Evolutionary conservation across 345 rosid species (phyloP).

Genomic region (Carallia pectinifolia): DNA sequence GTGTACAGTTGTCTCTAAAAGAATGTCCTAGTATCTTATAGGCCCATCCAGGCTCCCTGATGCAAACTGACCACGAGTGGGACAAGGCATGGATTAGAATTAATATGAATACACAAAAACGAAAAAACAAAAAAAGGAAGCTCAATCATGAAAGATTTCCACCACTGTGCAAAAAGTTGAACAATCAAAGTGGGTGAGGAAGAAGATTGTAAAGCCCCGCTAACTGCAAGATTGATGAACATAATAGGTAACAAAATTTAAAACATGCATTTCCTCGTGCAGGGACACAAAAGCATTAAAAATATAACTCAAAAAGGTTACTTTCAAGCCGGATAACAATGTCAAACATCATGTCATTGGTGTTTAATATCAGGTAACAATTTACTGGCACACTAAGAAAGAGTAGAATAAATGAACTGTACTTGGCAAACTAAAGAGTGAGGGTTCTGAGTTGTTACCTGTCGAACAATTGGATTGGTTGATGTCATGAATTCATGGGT

Average conservation of each 20-base stretch:
- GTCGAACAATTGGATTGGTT: constrained; percentile 75
- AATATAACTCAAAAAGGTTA: too few species aligned
- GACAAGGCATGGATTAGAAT: neutral
- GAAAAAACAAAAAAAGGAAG: neutral
- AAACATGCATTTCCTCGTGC: too few species aligned
- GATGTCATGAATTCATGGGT: constrained; percentile 81
- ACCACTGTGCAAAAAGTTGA: too few species aligned
- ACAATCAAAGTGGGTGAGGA: too few species aligned
- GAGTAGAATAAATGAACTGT: neutral
- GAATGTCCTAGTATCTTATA: constrained; percentile 53
- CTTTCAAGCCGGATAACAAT: too few species aligned
- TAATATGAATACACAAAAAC: neutral
- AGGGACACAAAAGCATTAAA: too few species aligned
- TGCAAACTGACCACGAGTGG: constrained; percentile 63
- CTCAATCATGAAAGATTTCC: too few species aligned
- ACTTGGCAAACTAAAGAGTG: neutral
- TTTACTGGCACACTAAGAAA: neutral
- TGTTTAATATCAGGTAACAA: neutral
- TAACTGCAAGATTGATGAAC: too few species aligned
- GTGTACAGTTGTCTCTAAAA: neutral
- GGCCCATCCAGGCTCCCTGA: constrained; percentile 95
- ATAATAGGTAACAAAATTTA: too few species aligned
- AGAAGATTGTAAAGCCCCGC: too few species aligned
- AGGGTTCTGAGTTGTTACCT: constrained; percentile 40
- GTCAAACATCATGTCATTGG: neutral